phyloP scores from a whole-genome alignment of 2,329 filamentous ascomycete genomes.

The Ophiognomonia clavigignenti-juglandacearum region DNA sequence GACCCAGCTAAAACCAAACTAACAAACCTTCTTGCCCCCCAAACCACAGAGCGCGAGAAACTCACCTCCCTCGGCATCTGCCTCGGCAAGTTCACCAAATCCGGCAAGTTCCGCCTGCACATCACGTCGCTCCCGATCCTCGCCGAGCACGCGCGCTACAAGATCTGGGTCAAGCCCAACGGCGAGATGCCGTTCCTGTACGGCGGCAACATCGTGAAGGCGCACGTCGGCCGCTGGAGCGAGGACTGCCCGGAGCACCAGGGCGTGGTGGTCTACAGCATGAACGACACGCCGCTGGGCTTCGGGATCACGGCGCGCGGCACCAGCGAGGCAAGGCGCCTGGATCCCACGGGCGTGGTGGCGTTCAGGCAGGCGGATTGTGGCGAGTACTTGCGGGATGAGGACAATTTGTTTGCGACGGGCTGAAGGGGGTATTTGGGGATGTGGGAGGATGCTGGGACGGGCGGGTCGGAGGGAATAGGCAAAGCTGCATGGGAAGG shows the following conservation, averaged over 20 bases:
- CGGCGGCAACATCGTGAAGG: conserved; percentile 76
- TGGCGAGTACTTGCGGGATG: conserved; percentile 89
- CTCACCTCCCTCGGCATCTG: conserved; percentile 15
- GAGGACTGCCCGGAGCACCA: conserved; percentile 93
- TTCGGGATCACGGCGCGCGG: conserved; percentile 90
- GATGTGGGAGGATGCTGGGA: background rate
- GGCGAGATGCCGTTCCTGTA: conserved; percentile 98
- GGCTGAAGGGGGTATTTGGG: conserved; percentile 29
- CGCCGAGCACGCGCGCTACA: conserved; percentile 86
- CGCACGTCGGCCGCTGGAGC: conserved; percentile 71
- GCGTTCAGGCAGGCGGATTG: conserved; percentile 91
- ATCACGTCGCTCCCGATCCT: conserved; percentile 85
- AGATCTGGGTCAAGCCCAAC: conserved; percentile 95
- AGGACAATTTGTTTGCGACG: conserved; percentile 59
- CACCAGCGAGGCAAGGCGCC: conserved; percentile 72
- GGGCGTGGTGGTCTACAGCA: conserved; percentile 82
- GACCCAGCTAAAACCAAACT: background rate
- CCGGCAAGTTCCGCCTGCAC: conserved; percentile 90
- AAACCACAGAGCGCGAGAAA: conserved; percentile 8
- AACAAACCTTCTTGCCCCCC: background rate
- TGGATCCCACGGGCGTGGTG: conserved; percentile 87
- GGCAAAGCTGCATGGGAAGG: background rate
- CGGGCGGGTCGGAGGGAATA: background rate
- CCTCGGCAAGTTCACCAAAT: conserved; percentile 86
- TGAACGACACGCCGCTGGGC: conserved; percentile 90